A percentile compares a stretch with the other conserved stretches of the same genome.
phyloP scores from a whole-genome alignment of 108 stramenopile species.

The Poteriospumella lacustris region DNA sequence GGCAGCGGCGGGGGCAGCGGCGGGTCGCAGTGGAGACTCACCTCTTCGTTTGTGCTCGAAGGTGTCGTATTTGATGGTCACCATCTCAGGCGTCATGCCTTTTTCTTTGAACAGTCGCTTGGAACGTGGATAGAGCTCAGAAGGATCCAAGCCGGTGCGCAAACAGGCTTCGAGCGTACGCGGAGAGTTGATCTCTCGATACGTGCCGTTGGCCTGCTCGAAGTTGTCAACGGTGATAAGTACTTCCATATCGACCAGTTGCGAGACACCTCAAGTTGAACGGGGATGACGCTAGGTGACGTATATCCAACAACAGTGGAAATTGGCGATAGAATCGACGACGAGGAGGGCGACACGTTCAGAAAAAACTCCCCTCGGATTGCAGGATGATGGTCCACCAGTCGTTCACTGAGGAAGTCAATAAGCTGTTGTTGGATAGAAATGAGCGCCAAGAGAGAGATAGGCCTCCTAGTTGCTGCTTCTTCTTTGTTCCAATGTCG shows the following conservation, averaged over 20 bases:
- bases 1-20: neutral
- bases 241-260: slow-evolving; percentile 14
- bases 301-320: no score
- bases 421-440: no score
- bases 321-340: no score
- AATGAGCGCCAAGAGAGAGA: no score
- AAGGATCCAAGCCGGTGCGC: slow-evolving; percentile 9
- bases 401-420: no score
- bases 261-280: no score
- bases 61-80: slow-evolving; percentile 1
- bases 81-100: neutral
- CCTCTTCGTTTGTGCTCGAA: slow-evolving; percentile 24
- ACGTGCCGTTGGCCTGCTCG: neutral
- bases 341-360: no score
- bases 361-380: no score
- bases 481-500: no score
- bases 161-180: slow-evolving; percentile 30
- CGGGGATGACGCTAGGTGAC: no score
- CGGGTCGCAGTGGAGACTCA: neutral
- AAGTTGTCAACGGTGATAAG: slow-evolving; percentile 15
- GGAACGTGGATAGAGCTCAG: neutral
- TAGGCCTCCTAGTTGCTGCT: no score
- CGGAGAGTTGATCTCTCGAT: slow-evolving; percentile 27
- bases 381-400: no score
- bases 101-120: neutral